Base-by-base conservation (phyloP, 129 eudicot genomes). In the Rutidosis leptorrhynchoides region DNA sequence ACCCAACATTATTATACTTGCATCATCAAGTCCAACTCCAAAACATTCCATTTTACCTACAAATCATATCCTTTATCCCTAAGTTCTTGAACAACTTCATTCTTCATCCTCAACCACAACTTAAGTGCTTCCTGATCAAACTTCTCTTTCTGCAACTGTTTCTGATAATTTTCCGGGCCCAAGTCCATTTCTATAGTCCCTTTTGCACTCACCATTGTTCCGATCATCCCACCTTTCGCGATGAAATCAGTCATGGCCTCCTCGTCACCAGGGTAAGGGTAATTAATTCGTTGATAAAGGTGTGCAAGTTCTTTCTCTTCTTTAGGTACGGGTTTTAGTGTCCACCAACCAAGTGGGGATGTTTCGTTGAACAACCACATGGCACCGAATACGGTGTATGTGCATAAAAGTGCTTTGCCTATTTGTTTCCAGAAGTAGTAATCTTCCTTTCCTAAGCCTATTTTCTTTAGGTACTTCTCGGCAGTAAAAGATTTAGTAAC, bases 281-380 rank as follows among this genome's bases (percentile, higher is more conserved):
- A 92, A 63, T 83, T 77, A 19, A 85, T 81, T 51, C 85, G 80
- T 24, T 92, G 95, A 65, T 92, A 92, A 5, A 85, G 81, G 30
- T 85, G 96, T 25, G 98, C 90, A 33, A 88, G 62, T 77, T 92
- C 98, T 65, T 76, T 88, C 64, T 92, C 98, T 58, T 92, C 98
- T 70, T 92, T 88, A 8, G 98, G 96, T 49, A 75, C 77, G 15
- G 96, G 96, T 80, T 81, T 92, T 30, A 92, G 70, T 7, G 91
- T 88, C 91, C 96, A 92, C 98, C 98, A 92, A 26, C 98, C 98
- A 21, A 92, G 86, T 14, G 98, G 98, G 6, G 98, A 92, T 12
- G 95, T 83, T 69, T 92, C 98, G 20, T 92, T 92, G 85, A 74
- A 89, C 43, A 80, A 65, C 96, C 96, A 92, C 52, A 77, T 89